phyloP scores from a whole-genome alignment of 345 rosid genomes.

The Gossypium arboreum region DNA sequence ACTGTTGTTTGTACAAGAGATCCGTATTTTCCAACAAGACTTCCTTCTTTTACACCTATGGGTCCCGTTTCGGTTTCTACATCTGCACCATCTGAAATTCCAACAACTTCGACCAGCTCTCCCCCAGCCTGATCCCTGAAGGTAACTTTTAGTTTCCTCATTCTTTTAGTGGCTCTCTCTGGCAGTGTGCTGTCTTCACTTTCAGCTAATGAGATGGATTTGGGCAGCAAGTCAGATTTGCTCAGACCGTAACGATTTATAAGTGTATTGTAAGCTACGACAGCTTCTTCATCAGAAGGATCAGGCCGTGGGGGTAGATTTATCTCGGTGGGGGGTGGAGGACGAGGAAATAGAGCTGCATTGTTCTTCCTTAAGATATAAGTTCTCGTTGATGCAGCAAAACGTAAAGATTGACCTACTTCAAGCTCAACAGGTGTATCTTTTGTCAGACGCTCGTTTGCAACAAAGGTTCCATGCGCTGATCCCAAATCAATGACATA shows the following conservation, averaged over 20 bases:
- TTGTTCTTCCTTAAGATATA: conserved; percentile 75
- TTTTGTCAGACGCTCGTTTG: conserved; percentile 77
- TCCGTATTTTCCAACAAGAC: conserved; percentile 89
- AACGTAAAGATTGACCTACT: conserved; percentile 78
- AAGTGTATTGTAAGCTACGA: conserved; percentile 78
- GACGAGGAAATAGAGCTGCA: conserved; percentile 57
- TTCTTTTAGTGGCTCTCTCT: conserved; percentile 45
- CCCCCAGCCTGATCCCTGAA: conserved; percentile 77
- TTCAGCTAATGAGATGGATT: conserved; percentile 21
- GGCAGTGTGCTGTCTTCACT: conserved; percentile 24
- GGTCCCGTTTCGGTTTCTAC: conserved; percentile 98
- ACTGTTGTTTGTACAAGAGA: conserved; percentile 69
- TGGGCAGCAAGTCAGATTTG: conserved; percentile 28
- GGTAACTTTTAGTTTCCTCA: conserved; percentile 5
- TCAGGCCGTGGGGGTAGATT: conserved; percentile 71
- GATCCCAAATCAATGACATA: conserved; percentile 79
- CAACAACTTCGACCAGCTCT: conserved; percentile 83
- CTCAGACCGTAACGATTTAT: conserved; percentile 69
- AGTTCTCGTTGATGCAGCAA: conserved; percentile 88
- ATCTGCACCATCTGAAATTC: conserved; percentile 88
- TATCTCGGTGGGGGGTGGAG: conserved; percentile 57
- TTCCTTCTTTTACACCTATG: conserved; percentile 82
- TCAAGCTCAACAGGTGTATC: conserved; percentile 66
- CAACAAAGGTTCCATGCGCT: conserved; percentile 85
- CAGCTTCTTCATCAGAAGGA: conserved; percentile 81